A percentile compares a stretch with the other conserved stretches of the same genome.
Evolutionary conservation across 345 rosid genomes (phyloP).

Genomic region (Eucalyptus urophylla): DNA sequence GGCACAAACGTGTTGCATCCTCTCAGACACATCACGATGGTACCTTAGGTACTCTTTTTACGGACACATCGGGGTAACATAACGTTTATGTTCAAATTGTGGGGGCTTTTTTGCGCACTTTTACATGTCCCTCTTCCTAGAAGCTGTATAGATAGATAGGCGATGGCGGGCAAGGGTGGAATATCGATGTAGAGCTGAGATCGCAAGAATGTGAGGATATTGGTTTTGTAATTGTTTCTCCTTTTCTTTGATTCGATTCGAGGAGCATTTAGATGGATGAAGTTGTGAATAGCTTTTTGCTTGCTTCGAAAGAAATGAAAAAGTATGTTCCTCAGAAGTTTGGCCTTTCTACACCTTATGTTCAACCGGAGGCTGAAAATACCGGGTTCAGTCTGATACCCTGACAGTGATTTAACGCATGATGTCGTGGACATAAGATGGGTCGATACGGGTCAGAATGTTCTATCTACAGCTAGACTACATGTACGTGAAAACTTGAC

Average conservation of each 20-base stretch:
- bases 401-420: not conserved
- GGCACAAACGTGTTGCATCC: constrained; percentile 39
- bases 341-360: not conserved
- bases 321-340: not conserved
- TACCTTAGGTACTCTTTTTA: not conserved
- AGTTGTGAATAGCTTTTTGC: not conserved
- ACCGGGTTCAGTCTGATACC: not conserved
- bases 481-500: not conserved
- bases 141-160: not conserved
- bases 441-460: not conserved
- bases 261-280: not conserved
- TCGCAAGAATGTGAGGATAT: not conserved
- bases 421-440: not conserved
- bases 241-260: not conserved
- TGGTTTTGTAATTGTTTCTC: not conserved
- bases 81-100: not conserved
- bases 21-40: constrained; percentile 23
- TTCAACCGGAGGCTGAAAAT: not conserved
- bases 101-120: not conserved
- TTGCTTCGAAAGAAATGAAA: not conserved
- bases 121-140: not conserved
- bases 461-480: not conserved
- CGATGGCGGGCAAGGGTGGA: not conserved
- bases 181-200: not conserved
- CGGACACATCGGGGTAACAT: not conserved